Conservation (phyloP, 2,329 filamentous ascomycete genomes). For the Trichophyton verrucosum region DNA sequence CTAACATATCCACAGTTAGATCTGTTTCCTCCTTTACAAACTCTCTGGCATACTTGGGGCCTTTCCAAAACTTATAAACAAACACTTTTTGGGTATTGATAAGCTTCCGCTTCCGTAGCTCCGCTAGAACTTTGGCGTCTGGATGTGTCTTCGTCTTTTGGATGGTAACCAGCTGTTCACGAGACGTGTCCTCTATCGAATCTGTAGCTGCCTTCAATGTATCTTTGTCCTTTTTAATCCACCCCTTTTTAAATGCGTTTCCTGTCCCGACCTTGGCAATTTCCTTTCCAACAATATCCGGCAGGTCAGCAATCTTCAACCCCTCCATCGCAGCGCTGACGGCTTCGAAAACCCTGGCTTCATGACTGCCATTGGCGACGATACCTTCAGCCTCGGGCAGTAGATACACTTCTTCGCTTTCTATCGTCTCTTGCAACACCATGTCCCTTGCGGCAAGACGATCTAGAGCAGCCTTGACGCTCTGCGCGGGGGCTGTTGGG, state of each 20-base stretch:
- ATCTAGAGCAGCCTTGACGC: constrained; percentile 79
- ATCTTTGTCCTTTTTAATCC: constrained; percentile 53
- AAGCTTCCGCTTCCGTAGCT: constrained; percentile 87
- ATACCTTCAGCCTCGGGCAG: constrained; percentile 65
- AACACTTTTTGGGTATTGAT: constrained; percentile 73
- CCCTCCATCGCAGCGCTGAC: constrained; percentile 62
- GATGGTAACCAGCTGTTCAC: constrained; percentile 61
- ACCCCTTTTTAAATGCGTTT: constrained; percentile 72
- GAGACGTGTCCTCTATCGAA: constrained; percentile 67
- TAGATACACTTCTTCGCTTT: constrained; percentile 62
- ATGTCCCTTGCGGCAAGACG: constrained; percentile 72
- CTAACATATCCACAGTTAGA: constrained; percentile 83
- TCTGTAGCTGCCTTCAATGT: constrained; percentile 47
- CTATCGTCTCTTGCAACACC: constrained; percentile 73
- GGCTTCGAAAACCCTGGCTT: constrained; percentile 69
- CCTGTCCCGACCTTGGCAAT: constrained; percentile 63
- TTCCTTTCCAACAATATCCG: constrained; percentile 36
- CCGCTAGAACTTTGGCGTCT: constrained; percentile 63
- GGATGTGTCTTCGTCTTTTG: constrained; percentile 54
- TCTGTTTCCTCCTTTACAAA: constrained; percentile 91
- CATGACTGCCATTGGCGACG: constrained; percentile 63
- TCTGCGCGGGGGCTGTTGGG: constrained; percentile 51
- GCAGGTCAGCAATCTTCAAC: constrained; percentile 62
- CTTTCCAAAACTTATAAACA: constrained; percentile 72
- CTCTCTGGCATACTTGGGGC: constrained; percentile 74